Evolutionary conservation across 116 monocot species (phyloP), one percentile per base, ranked within the genome.

Genomic region (Iris pallida): DNA sequence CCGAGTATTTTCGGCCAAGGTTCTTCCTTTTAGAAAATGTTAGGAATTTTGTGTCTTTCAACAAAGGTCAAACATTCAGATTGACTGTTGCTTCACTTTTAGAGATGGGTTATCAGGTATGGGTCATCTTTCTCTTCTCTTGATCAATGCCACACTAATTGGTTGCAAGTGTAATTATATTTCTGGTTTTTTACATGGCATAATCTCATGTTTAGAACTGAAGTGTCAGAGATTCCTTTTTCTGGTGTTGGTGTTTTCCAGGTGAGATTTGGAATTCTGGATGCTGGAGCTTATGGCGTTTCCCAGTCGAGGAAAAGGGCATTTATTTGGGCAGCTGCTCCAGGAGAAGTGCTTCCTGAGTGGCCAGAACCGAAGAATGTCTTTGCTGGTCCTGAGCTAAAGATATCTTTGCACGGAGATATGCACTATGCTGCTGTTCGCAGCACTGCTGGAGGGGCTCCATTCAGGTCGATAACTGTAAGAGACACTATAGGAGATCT

Each of bases 351-450:
- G 9, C 83, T 94, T 44, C 94, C 94, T 40, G 90, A 94, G 6
- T 94, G 90, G 94, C 94, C 94, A 15, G 90, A 94, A 61, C 94
- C 94, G 10, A 85, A 88, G 90, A 85, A 94, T 74, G 94, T 94
- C 11, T 94, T 94, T 79, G 80, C 94, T 53, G 51, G 85, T 45
- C 85, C 94, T 5, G 90, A 90, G 55, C 79, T 90, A 4, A 94
- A 81, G 70, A 81, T 90, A 69, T 55, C 82, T 7, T 67, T 94
- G 45, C 74, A 87, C 46, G 80, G 70, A 49, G 59, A 64, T 45
- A 58, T 68, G 44, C 68, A 81, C 20, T 94, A 90, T 68, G 75
- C 85, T 42, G 94, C 94, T 52, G 90, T 73, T 65, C 74, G 64
- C 49, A 94, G 88, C 55, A 90, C 88, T 55, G 79, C 87, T 45